phyloP scores from a whole-genome alignment of 75 land plant species.

The Adiantum capillusveneris region DNA sequence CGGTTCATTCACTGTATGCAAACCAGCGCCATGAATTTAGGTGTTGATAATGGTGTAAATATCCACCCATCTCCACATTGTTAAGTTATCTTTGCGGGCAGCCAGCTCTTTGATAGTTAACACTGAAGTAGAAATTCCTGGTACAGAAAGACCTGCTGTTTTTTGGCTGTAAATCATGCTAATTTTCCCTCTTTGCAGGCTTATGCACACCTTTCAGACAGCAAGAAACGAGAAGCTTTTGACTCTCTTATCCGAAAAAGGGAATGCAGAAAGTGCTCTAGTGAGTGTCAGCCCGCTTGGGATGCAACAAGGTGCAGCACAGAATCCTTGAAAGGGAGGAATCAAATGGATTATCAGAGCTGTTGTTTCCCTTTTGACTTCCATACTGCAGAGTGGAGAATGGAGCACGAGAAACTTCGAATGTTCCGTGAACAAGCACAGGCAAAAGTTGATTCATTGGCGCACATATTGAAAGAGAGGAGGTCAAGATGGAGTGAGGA shows the following conservation, averaged over 20 bases:
- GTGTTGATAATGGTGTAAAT: no score
- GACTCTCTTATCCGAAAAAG: slow-evolving; percentile 31
- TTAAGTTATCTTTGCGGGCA: no score
- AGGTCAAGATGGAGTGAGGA: slow-evolving; percentile 10
- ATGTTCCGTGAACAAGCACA: slow-evolving; percentile 6
- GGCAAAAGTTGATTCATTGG: slow-evolving; percentile 3
- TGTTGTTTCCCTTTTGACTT: neutral
- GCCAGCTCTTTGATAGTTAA: no score
- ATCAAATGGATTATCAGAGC: neutral
- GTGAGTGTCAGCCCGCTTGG: no score
- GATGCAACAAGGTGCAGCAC: neutral
- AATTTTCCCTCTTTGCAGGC: slow-evolving; percentile 42
- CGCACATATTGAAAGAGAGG: neutral
- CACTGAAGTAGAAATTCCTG: no score
- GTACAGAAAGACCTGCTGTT: no score
- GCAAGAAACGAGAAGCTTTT: slow-evolving; percentile 36
- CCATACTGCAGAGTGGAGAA: neutral
- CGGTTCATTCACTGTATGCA: no score
- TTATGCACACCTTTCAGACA: slow-evolving; percentile 55
- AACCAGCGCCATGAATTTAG: no score
- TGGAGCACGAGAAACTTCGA: slow-evolving; percentile 5
- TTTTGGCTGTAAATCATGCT: no score
- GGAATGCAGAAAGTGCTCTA: slow-evolving; percentile 17
- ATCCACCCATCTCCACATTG: no score
- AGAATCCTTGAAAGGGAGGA: neutral